A percentile compares a stretch with the other conserved stretches of the same genome.
Evolutionary conservation across 768 basidiomycete species (phyloP).

Genomic region (Russula foetens): DNA sequence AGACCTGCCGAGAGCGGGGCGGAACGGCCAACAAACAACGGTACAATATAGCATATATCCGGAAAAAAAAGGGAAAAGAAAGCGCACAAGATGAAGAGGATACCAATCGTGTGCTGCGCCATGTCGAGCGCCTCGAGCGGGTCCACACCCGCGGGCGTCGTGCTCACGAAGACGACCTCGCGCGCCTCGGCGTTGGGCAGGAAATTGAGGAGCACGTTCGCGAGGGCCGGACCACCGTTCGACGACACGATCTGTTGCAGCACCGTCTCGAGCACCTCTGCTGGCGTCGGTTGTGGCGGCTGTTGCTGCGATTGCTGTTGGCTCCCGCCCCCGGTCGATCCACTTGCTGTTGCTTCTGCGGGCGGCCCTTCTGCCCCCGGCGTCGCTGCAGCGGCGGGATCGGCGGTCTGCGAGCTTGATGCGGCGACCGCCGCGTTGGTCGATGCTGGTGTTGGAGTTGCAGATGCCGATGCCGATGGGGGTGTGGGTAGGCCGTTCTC

Average conservation of each 20-base stretch:
- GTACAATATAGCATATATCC: neutral
- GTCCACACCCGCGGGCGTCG: conserved; percentile 3
- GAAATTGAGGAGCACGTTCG: neutral
- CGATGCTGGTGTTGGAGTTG: neutral
- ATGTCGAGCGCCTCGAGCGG: conserved; percentile 13
- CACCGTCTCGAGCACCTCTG: conserved; percentile 1
- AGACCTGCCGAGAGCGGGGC: neutral
- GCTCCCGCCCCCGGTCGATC: neutral
- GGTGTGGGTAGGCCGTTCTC: conserved; percentile 14
- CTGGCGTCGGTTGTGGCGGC: neutral
- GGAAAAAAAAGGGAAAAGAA: neutral
- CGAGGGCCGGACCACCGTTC: neutral
- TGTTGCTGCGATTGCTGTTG: neutral
- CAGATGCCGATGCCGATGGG: neutral
- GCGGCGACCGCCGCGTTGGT: neutral
- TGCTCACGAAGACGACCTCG: neutral
- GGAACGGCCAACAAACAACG: neutral
- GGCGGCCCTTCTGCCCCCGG: neutral
- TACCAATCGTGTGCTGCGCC: conserved; percentile 7
- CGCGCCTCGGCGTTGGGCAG: neutral
- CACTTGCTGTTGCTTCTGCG: neutral
- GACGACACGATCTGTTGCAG: conserved; percentile 7
- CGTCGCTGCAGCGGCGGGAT: neutral
- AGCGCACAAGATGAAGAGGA: conserved; percentile 13
- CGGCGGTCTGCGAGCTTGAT: conserved; percentile 1